phyloP scores from a whole-genome alignment of 352 stramenopile species.

The Phytophthora niederhauseri region DNA sequence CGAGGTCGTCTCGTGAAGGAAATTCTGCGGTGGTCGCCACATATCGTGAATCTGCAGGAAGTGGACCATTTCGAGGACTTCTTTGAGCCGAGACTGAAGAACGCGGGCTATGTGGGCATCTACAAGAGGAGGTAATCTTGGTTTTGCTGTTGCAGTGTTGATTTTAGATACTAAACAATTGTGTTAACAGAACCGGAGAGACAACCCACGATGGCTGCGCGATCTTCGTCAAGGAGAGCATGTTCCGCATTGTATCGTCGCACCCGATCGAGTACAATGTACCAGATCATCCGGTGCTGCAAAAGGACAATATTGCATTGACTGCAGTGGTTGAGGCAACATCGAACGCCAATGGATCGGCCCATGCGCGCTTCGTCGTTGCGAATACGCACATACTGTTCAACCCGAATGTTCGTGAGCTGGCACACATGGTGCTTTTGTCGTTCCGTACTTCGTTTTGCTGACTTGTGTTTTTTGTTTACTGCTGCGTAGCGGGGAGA shows the following conservation, averaged over 20 bases:
- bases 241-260: constrained; percentile 50
- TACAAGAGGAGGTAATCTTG: constrained; percentile 61
- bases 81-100: constrained; percentile 64
- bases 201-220: constrained; percentile 67
- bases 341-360: constrained; percentile 2
- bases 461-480: constrained; percentile 8
- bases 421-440: neutral
- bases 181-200: constrained; percentile 51
- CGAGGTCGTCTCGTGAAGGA: constrained; percentile 51
- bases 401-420: constrained; percentile 57
- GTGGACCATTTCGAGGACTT: constrained; percentile 78
- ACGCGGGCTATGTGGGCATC: constrained; percentile 53
- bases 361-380: constrained; percentile 48
- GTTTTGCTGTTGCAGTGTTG: neutral
- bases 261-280: constrained; percentile 56
- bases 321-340: constrained; percentile 49
- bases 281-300: constrained; percentile 47
- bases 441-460: neutral
- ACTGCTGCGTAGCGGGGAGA: constrained; percentile 52
- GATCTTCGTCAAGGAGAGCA: constrained; percentile 60
- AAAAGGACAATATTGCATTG: constrained; percentile 69
- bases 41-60: constrained; percentile 73
- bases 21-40: constrained; percentile 50
- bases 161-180: neutral
- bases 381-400: constrained; percentile 79